Conservation (phyloP, 441 rosid species). For the Jatropha multifida region DNA sequence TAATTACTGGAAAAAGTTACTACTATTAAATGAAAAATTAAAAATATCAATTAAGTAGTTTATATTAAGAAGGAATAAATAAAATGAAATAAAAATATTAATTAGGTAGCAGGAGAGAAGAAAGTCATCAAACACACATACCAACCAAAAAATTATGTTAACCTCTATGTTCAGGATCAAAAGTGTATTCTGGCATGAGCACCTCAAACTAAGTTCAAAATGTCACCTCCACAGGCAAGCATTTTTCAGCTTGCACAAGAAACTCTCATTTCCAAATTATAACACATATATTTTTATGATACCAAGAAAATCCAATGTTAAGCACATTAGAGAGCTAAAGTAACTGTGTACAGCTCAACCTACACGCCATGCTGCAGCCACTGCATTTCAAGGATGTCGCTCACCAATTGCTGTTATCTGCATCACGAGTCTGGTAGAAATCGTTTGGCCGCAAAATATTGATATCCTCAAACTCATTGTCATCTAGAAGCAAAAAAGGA, state of each 20-base stretch:
- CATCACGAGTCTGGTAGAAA: constrained; percentile 63
- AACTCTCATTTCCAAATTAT: not conserved
- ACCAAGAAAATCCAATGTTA: not conserved
- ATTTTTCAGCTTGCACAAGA: not conserved
- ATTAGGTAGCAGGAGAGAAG: not conserved
- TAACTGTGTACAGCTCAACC: not conserved
- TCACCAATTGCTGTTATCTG: constrained; percentile 55
- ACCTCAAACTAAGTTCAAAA: not conserved
- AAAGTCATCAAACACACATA: not conserved
- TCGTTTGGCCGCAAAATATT: constrained; percentile 57
- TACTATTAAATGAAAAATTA: too few species aligned
- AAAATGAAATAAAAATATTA: too few species aligned
- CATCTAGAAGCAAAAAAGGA: constrained; percentile 45
- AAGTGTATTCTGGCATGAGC: not conserved
- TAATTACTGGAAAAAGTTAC: too few species aligned
- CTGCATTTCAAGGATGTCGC: not conserved
- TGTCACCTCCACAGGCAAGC: not conserved
- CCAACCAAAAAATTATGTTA: too few species aligned
- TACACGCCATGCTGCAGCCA: not conserved
- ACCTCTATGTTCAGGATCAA: not conserved
- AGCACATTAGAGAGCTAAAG: not conserved
- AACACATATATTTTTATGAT: not conserved
- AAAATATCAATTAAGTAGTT: too few species aligned
- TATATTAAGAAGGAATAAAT: too few species aligned
- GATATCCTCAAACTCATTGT: constrained; percentile 76